Evolutionary conservation across 2,329 filamentous ascomycete species (phyloP).

Genomic region (Botrytis aclada): DNA sequence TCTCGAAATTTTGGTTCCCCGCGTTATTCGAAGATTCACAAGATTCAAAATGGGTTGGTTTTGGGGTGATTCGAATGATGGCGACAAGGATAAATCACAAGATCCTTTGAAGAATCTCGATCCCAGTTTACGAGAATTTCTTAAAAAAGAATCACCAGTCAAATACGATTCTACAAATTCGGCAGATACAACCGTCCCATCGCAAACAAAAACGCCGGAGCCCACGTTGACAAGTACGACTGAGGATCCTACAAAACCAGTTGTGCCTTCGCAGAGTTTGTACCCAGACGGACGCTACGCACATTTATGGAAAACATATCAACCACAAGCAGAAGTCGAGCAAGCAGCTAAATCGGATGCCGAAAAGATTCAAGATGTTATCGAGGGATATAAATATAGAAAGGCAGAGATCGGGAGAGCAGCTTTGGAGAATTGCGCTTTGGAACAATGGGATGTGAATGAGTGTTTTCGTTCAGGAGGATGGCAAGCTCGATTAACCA

Average conservation of each 20-base stretch:
- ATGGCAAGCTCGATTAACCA: conserved; percentile 65
- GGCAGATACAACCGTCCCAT: conserved; percentile 19
- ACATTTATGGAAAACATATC: conserved; percentile 90
- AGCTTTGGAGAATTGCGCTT: conserved; percentile 88
- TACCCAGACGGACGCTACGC: conserved; percentile 73
- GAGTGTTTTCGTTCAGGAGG: conserved; percentile 76
- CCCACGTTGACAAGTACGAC: conserved; percentile 20
- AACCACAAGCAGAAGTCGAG: conserved; percentile 67
- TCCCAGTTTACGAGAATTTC: conserved; percentile 61
- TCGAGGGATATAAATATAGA: conserved; percentile 81
- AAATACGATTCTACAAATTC: conserved; percentile 40
- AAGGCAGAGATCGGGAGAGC: conserved; percentile 73
- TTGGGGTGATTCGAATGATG: conserved; percentile 33
- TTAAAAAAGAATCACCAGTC: conserved; percentile 62
- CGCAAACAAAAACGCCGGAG: conserved; percentile 15
- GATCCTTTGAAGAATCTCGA: conserved; percentile 62
- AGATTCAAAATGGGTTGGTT: conserved; percentile 38
- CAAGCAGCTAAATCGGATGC: conserved; percentile 68
- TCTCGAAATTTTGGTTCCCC: conserved; percentile 10
- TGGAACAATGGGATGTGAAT: conserved; percentile 80
- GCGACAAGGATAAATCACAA: conserved; percentile 35
- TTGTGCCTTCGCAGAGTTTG: conserved; percentile 47
- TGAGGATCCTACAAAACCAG: conserved; percentile 21
- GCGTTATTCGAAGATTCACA: neutral
- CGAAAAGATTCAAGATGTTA: conserved; percentile 74